Conservation (phyloP, 345 rosid genomes). For the Melastoma malabathricum region DNA sequence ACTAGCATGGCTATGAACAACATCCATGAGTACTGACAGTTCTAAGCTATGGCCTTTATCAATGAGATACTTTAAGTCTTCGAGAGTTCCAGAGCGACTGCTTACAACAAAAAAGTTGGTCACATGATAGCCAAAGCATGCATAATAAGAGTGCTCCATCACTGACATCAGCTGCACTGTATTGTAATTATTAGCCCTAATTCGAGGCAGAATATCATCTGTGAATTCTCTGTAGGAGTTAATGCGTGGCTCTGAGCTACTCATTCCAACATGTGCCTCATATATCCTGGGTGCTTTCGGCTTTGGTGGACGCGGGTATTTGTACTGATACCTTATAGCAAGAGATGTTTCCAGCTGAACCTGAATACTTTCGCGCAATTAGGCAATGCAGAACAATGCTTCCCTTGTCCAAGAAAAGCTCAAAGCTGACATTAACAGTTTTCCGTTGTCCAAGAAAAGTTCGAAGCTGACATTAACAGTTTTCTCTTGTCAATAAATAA, state of each 20-base stretch:
- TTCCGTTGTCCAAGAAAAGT: too few species aligned
- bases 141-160: constrained; percentile 78
- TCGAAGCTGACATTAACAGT: too few species aligned
- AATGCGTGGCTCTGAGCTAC: constrained; percentile 51
- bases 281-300: constrained; percentile 57
- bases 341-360: neutral
- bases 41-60: constrained; percentile 81
- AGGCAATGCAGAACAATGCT: too few species aligned
- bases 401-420: too few species aligned
- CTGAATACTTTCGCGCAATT: too few species aligned
- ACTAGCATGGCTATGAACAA: constrained; percentile 71
- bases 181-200: constrained; percentile 55
- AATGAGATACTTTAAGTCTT: constrained; percentile 68
- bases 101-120: constrained; percentile 72
- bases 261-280: constrained; percentile 87
- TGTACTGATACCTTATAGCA: constrained; percentile 43
- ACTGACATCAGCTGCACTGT: constrained; percentile 72
- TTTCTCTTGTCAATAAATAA: too few species aligned
- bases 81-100: constrained; percentile 71
- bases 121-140: constrained; percentile 67
- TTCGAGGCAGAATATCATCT: constrained; percentile 60
- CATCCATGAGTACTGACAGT: constrained; percentile 54
- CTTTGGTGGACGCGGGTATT: constrained; percentile 48
- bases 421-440: too few species aligned
- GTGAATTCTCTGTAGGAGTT: constrained; percentile 72